phyloP scores from a whole-genome alignment of 768 basidiomycete genomes.

The Dentipellis fragilis region DNA sequence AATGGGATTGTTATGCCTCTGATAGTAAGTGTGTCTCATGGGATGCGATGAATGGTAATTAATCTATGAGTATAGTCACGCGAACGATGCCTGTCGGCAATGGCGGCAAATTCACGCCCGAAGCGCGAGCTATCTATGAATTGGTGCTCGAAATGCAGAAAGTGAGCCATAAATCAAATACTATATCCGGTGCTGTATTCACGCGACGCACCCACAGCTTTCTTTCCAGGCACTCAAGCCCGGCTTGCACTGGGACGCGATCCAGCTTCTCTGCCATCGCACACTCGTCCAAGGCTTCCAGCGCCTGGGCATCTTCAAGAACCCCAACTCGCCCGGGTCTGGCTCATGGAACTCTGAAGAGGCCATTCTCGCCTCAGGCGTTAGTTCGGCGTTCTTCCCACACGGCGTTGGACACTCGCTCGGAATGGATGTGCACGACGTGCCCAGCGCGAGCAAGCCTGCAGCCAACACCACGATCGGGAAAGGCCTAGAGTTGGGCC shows the following conservation, averaged over 20 bases:
- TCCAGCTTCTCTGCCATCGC: slow-evolving; percentile 78
- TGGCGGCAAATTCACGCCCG: slow-evolving; percentile 76
- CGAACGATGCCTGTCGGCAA: slow-evolving; percentile 92
- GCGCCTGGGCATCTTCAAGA: slow-evolving; percentile 75
- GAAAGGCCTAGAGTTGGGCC: slow-evolving; percentile 22
- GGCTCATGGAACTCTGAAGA: slow-evolving; percentile 53
- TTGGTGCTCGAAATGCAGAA: slow-evolving; percentile 88
- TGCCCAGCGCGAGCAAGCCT: slow-evolving; percentile 76
- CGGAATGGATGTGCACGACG: slow-evolving; percentile 93
- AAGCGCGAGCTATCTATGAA: slow-evolving; percentile 75
- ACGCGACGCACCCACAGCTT: slow-evolving; percentile 28
- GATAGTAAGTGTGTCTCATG: slow-evolving; percentile 35
- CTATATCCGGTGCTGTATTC: slow-evolving; percentile 2
- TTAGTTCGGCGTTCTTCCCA: slow-evolving; percentile 85
- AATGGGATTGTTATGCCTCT: slow-evolving; percentile 63
- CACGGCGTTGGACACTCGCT: slow-evolving; percentile 89
- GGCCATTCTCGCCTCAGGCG: slow-evolving; percentile 65
- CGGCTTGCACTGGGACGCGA: slow-evolving; percentile 82
- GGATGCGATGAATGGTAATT: slow-evolving; percentile 7
- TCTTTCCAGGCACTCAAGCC: slow-evolving; percentile 64
- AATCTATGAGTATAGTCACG: slow-evolving; percentile 30
- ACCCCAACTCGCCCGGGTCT: slow-evolving; percentile 34
- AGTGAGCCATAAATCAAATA: slow-evolving; percentile 27
- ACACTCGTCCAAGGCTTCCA: slow-evolving; percentile 78
- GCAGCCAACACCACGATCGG: slow-evolving; percentile 39